A percentile compares a stretch with the other conserved stretches of the same genome.
phyloP scores from a whole-genome alignment of 2,329 filamentous ascomycete species.

The Colletotrichum nymphaeae region DNA sequence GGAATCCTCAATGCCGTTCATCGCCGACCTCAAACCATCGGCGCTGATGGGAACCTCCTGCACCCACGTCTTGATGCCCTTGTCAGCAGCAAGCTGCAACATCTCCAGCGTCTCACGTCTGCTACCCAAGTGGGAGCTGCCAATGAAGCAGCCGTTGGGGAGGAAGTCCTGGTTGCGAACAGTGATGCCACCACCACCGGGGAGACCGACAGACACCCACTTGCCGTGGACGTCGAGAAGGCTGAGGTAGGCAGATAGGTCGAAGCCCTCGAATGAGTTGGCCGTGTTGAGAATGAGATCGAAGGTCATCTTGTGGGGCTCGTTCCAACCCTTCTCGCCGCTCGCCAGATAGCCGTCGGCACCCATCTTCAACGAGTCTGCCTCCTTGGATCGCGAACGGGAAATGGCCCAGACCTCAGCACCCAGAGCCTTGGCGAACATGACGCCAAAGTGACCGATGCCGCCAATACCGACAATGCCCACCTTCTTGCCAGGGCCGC shows the following conservation, averaged over 20 bases:
- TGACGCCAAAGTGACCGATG: slow-evolving; percentile 76
- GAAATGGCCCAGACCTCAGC: slow-evolving; percentile 73
- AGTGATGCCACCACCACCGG: slow-evolving; percentile 78
- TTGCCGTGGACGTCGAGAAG: slow-evolving; percentile 84
- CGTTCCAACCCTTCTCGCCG: slow-evolving; percentile 67
- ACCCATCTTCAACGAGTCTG: slow-evolving; percentile 68
- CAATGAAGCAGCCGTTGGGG: slow-evolving; percentile 79
- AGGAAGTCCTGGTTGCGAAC: slow-evolving; percentile 82
- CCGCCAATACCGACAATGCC: slow-evolving; percentile 80
- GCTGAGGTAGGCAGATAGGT: slow-evolving; percentile 77
- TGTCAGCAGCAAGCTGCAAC: slow-evolving; percentile 77
- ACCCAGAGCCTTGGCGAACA: slow-evolving; percentile 76
- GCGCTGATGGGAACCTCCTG: slow-evolving; percentile 80
- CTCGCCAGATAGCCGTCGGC: slow-evolving; percentile 71
- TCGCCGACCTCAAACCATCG: slow-evolving; percentile 75
- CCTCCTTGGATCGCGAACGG: slow-evolving; percentile 69
- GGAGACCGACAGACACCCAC: slow-evolving; percentile 84
- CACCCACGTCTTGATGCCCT: slow-evolving; percentile 77
- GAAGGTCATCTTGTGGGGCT: slow-evolving; percentile 70
- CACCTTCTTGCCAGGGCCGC: slow-evolving; percentile 82
- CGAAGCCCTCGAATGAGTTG: slow-evolving; percentile 75
- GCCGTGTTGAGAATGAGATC: slow-evolving; percentile 84
- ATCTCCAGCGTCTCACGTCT: slow-evolving; percentile 78
- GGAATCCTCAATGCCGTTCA: slow-evolving; percentile 76
- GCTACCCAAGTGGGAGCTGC: slow-evolving; percentile 77